These are phyloP conservation scores for Datisca glomerata DNA, from an alignment of 306 rosid species.

Conservation along the genomic window DNA sequence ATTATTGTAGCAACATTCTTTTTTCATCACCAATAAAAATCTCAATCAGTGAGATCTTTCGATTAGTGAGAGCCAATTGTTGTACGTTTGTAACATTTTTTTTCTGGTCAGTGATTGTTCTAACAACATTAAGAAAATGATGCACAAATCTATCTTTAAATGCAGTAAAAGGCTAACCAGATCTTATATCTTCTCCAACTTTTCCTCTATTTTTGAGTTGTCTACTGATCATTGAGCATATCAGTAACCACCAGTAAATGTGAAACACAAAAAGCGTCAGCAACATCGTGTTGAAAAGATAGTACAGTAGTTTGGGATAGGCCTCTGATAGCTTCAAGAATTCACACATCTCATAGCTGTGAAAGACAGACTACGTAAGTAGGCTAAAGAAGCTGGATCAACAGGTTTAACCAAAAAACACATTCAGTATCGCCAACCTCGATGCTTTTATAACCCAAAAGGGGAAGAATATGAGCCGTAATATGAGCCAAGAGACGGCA, in stretches of 20 bases:
- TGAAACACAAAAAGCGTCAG: constrained; percentile 83
- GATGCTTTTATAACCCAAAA: constrained; percentile 79
- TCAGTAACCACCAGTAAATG: constrained; percentile 97
- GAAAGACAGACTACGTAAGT: constrained; percentile 24
- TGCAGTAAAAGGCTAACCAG: constrained; percentile 39
- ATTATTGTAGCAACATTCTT: too few species aligned
- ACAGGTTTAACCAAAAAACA: too few species aligned
- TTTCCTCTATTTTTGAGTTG: constrained; percentile 81
- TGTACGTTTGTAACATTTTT: constrained; percentile 1
- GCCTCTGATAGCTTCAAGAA: constrained; percentile 35
- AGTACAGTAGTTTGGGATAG: constrained; percentile 39
- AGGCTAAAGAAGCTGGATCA: constrained; percentile 7
- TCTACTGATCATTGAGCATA: constrained; percentile 65
- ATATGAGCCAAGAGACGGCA: constrained; percentile 71
- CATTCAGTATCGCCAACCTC: constrained; percentile 56
- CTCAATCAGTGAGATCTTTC: too few species aligned
- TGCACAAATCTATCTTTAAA: background rate
- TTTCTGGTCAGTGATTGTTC: background rate
- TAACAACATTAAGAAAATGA: background rate
- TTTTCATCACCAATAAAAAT: too few species aligned
- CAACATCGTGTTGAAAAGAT: constrained; percentile 68
- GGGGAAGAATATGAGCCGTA: constrained; percentile 79
- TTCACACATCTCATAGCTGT: constrained; percentile 47
- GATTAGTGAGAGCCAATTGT: background rate
- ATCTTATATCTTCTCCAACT: constrained; percentile 99